Conservation (phyloP, 768 basidiomycete genomes). For the Suillus placidus region DNA sequence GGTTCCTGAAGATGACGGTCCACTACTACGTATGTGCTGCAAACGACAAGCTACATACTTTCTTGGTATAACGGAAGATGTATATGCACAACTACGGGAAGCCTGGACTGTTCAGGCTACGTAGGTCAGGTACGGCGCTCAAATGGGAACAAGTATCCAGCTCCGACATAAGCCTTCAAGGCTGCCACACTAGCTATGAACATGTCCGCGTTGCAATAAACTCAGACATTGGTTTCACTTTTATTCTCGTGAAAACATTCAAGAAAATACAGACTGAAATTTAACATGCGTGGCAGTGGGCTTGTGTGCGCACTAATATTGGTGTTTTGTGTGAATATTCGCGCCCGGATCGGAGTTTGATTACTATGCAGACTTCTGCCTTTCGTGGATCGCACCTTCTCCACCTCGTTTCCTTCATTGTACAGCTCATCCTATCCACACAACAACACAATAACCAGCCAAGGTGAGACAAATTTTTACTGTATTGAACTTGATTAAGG, state of each 20-base stretch:
- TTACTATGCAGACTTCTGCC: slow-evolving; percentile 31
- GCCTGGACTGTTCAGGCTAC: neutral
- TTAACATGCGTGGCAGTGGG: neutral
- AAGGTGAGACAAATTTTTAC: slow-evolving; percentile 30
- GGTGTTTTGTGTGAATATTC: slow-evolving; percentile 23
- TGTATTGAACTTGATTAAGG: neutral
- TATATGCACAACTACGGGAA: neutral
- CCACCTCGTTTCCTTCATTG: slow-evolving; percentile 39
- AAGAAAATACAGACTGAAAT: neutral
- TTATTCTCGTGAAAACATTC: neutral
- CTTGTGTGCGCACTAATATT: neutral
- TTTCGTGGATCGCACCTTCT: slow-evolving; percentile 33
- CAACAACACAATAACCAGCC: slow-evolving; percentile 20
- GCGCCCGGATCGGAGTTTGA: slow-evolving; percentile 40
- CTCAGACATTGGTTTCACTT: neutral
- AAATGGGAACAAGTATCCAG: neutral
- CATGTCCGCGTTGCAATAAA: neutral
- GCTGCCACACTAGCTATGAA: neutral
- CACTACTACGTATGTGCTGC: neutral
- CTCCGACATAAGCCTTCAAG: slow-evolving; percentile 4
- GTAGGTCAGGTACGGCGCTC: neutral
- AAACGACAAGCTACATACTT: neutral
- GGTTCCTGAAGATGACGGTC: neutral
- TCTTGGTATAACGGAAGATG: neutral
- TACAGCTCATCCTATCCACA: slow-evolving; percentile 28